Base-by-base conservation (phyloP, 1,139 yeast genomes). In the Taphrina confusa region DNA sequence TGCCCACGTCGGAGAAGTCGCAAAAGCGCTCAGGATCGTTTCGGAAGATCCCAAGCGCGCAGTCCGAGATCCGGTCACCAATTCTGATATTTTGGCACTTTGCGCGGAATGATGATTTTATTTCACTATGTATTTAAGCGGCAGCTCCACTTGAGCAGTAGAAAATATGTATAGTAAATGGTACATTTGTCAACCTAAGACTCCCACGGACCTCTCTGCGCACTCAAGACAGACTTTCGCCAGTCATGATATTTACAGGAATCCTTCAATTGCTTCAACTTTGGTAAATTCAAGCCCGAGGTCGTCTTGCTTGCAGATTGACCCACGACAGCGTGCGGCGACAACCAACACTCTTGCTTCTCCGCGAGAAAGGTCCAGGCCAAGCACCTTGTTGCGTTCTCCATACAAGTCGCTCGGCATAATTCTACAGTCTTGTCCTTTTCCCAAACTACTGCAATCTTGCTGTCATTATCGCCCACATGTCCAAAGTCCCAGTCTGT, bases 1-100 rank as follows among this genome's bases (percentile, higher is more conserved):
- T 33, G 45, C 58, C n/a, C 22, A 36, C 6, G 58, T 54, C 12
- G 51, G 34, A 11, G 58, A 54, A 30, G 51, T 54, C 14, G 58
- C 58, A 8, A 22, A 20, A 18, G 58, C 58, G 11, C 33, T 54
- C 51, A 34, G 58, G 27, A 12, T 31, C 27, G 51, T 42, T 16
- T 50, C 58, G 5, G 58, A 45, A 25, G 51, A 47, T 22, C 14
- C 22, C 22, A 12, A 9, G 39, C 31, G 42, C 2, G 52, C 42
- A 2, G 42, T 18, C 14, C 22, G 30, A 2, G 42, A 20, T n/a
- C 36, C 34, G 4, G 31, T 47, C 30, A 20, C 40, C 12, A 47
- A 47, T 47, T 40, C 52, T n/a, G 30, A 31, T 11, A 47, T 47
- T 4, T 22, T 47, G 28, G 39, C 52, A 8, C 42, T 47, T 4